These are phyloP conservation scores for Parietaria judaica DNA, from an alignment of 306 rosid species.

Conservation along the genomic window DNA sequence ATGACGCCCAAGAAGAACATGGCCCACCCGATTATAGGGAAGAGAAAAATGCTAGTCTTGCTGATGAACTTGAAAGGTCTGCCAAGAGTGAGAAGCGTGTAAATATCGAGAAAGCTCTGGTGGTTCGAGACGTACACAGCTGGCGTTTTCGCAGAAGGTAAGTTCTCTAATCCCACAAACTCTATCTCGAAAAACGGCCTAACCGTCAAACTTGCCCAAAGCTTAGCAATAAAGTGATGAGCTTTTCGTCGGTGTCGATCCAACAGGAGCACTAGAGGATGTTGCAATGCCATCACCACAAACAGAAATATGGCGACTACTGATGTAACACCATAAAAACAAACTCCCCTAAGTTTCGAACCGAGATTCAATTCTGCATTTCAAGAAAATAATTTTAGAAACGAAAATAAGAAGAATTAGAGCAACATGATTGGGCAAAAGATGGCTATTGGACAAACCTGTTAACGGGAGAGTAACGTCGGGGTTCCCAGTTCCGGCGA, in stretches of 20 bases:
- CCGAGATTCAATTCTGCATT: slow-evolving; percentile 49
- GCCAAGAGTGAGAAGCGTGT: slow-evolving; percentile 77
- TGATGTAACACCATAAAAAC: slow-evolving; percentile 57
- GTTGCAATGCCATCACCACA: slow-evolving; percentile 56
- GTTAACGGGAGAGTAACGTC: slow-evolving; percentile 38
- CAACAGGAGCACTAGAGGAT: slow-evolving; percentile 59
- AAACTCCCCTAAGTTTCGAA: slow-evolving; percentile 64
- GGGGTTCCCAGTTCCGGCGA: slow-evolving; percentile 43
- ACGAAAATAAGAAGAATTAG: background rate
- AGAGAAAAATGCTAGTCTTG: slow-evolving; percentile 90
- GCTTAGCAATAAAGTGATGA: slow-evolving; percentile 61
- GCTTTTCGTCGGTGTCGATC: slow-evolving; percentile 65
- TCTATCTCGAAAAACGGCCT: slow-evolving; percentile 58
- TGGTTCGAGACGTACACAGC: slow-evolving; percentile 94
- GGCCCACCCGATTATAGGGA: slow-evolving; percentile 93
- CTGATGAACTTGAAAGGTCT: slow-evolving; percentile 88
- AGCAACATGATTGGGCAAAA: background rate
- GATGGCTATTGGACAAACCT: slow-evolving; percentile 35
- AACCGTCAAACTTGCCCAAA: slow-evolving; percentile 65
- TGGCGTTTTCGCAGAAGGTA: slow-evolving; percentile 65
- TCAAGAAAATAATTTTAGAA: slow-evolving; percentile 8
- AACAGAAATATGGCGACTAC: slow-evolving; percentile 59
- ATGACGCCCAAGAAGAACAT: slow-evolving; percentile 79
- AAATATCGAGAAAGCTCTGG: slow-evolving; percentile 93
- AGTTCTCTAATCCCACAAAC: slow-evolving; percentile 75